phyloP scores from a whole-genome alignment of 208 protist species.

The Trypanosoma melophagium region DNA sequence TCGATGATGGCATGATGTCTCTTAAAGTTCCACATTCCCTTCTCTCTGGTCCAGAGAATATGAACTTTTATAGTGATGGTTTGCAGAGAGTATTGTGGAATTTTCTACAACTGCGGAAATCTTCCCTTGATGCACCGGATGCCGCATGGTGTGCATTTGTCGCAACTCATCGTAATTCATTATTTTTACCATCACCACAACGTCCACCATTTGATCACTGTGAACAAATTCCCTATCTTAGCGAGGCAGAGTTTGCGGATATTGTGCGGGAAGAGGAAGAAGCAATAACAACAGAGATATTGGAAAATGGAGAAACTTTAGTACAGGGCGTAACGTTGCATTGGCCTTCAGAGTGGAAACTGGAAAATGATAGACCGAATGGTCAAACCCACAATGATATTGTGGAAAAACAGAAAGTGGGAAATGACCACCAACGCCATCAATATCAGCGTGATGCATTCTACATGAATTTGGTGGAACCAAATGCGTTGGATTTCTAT shows the following conservation, averaged over 20 bases:
- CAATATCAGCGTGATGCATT: constrained; percentile 16
- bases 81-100: constrained; percentile 21
- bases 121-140: constrained; percentile 2
- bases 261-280: background rate
- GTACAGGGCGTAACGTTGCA: constrained; percentile 16
- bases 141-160: constrained; percentile 48
- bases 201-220: constrained; percentile 67
- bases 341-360: constrained; percentile 6
- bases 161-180: constrained; percentile 27
- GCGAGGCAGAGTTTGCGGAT: constrained; percentile 40
- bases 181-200: constrained; percentile 47
- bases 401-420: background rate
- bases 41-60: constrained; percentile 10
- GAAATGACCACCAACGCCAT: background rate
- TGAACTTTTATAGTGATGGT: constrained; percentile 29
- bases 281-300: background rate
- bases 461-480: constrained; percentile 28
- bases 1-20: constrained; percentile 8
- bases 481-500: background rate
- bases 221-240: constrained; percentile 43
- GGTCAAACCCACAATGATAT: background rate
- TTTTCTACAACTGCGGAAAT: constrained; percentile 7
- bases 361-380: background rate
- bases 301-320: background rate
- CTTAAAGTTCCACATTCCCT: constrained; percentile 7